Base-by-base conservation (phyloP, 805 yeast species). In the Yamadazyma nakazawae region DNA sequence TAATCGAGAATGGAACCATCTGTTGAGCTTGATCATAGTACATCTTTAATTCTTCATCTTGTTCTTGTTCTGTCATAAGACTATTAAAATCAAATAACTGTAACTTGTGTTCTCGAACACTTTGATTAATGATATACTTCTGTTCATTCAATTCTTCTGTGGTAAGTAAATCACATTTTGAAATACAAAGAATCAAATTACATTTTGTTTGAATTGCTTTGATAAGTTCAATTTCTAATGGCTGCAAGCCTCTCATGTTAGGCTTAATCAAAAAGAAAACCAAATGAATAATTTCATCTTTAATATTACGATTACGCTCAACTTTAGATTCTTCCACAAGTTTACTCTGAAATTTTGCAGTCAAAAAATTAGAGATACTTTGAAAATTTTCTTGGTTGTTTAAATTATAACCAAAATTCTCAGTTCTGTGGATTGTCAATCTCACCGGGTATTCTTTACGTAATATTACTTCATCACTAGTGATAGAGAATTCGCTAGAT, bases 391-490 rank as follows among this genome's bases (percentile, higher is more conserved):
- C 39, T 18, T 28, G 19, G 42, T 61, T 62, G 30, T 59, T 58
- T 37, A 62, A 48, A 16, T 55, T 54, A 46, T 41, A 55, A 6
- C 68, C 66, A 47, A 52, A 62, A 41, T 63, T 64, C 18, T 49
- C 46, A 9, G 68, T 62, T 21, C 56, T 36, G 37, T 51, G 51
- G 6, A 63, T 48, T 7, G 55, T 46, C 16, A 64, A 49, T 39
- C 53, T 54, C 57, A 56, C 51, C 5, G 59, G 62, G 37, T 45
- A 47, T 2, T 46, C 48, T 30, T 50, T 73, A 75, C 37, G 40
- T 16, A 46, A 8, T 2, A 47, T 34, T 3, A 34, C 9, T 25
- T 47, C 45, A 9, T 47, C 25, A 6, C 31, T 42, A 11, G 11
- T 18, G 8, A 46, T 41, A 11, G 8, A 7, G 12, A 46, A 40